A percentile compares a stretch with the other conserved stretches of the same genome.
These are phyloP conservation scores for Solanum clarkiae DNA, from an alignment of 257 asterid genomes.

Conservation along the genomic window DNA sequence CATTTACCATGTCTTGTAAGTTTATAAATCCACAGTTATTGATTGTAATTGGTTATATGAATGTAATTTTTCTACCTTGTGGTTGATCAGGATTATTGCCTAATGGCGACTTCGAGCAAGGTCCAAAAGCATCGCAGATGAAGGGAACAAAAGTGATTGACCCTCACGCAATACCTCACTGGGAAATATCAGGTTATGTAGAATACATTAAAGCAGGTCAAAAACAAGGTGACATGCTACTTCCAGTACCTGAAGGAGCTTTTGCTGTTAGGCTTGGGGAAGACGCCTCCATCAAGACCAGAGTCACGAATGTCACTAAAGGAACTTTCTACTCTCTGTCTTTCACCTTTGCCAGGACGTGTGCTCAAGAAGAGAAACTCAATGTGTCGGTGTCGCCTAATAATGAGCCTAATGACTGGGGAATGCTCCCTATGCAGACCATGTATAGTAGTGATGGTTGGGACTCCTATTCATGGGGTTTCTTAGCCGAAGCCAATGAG, in stretches of 20 bases:
- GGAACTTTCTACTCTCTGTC: constrained; percentile 51
- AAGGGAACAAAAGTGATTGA: constrained; percentile 47
- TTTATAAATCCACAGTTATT: background rate
- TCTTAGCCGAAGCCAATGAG: constrained; percentile 29
- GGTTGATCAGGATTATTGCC: constrained; percentile 48
- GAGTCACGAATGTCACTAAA: constrained; percentile 10
- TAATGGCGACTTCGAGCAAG: constrained; percentile 65
- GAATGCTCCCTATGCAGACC: constrained; percentile 66
- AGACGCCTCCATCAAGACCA: constrained; percentile 60
- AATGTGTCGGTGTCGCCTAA: constrained; percentile 42
- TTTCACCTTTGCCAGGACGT: constrained; percentile 59
- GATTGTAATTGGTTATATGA: background rate
- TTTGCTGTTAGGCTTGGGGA: constrained; percentile 77
- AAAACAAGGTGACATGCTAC: constrained; percentile 72
- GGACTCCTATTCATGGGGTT: constrained; percentile 74
- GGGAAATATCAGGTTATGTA: constrained; percentile 65
- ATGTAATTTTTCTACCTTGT: background rate
- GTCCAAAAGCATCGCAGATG: constrained; percentile 57
- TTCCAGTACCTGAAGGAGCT: constrained; percentile 72
- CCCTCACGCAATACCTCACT: constrained; percentile 44
- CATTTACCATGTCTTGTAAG: background rate
- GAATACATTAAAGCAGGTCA: constrained; percentile 80
- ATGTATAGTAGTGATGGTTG: constrained; percentile 69
- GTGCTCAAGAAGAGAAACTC: constrained; percentile 63
- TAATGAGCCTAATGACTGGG: constrained; percentile 32